Evolutionary conservation across 805 yeast species (phyloP), one percentile per base, ranked within the genome.

Genomic region (Yamadazyma scolyti): DNA sequence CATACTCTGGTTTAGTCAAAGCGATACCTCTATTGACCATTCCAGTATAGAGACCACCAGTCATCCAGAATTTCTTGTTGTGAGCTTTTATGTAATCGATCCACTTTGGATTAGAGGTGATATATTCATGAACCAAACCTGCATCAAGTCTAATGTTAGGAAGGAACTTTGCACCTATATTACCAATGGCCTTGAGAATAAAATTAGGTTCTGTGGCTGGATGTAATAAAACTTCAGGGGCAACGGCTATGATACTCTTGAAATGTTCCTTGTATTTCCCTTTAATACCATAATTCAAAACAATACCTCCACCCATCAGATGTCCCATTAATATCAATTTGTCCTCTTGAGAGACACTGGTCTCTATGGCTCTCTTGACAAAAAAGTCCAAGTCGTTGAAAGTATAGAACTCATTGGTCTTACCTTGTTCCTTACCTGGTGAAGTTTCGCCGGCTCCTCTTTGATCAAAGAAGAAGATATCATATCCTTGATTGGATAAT

Each of bases 301-400:
- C 62, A 30, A 83, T 75, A 0, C 82, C 89, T 13, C 90, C 90
- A 30, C 95, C 95, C 89, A 84, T 82, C 7, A 88, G 82, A 42
- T 79, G 86, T 1, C 90, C 88, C 47, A 72, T 61, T 27, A 84
- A 47, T 43, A 62, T 69, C 19, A 82, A 43, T 39, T 71, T 71
- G 3, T 34, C 25, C 5, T 52, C 53, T 9, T 33, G 31, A 23
- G 56, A 39, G 17, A 61, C 60, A 9, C 28, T 17, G 1, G 15
- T 6, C 12, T 67, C 64, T 14, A 68, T 44, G 30, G 68, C 69
- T 27, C 48, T 48, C 34, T 71, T 59, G 32, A 79, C 54, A 52
- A 83, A 71, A 45, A 62, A 71, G 33, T 80, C 77, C 43, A 83
- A 59, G 48, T 79, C 89, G 16, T 68, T 61, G 47, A 73, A 77